These are phyloP conservation scores for Pseudonitzschia multistriata DNA, from an alignment of 108 stramenopile species.

Conservation along the genomic window DNA sequence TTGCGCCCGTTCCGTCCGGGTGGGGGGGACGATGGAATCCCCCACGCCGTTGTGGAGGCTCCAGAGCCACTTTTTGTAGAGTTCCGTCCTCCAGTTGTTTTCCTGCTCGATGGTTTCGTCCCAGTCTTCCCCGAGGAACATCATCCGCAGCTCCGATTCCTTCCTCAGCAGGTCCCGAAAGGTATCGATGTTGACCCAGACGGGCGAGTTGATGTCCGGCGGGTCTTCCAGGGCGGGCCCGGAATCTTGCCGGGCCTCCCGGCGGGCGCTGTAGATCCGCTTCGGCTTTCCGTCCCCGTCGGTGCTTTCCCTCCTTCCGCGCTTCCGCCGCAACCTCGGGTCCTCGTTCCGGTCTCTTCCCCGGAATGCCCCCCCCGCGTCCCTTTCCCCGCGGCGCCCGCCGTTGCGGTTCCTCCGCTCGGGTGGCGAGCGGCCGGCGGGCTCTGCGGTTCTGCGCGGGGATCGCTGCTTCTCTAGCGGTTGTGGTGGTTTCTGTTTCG, in stretches of 20 bases:
- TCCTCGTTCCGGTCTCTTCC: background rate
- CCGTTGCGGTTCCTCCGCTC: too few species aligned
- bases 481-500: too few species aligned
- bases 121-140: slow-evolving; percentile 64
- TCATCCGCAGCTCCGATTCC: slow-evolving; percentile 63
- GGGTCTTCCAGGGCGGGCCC: slow-evolving; percentile 21
- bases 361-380: background rate
- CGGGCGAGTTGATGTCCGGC: slow-evolving; percentile 48
- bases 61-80: slow-evolving; percentile 81
- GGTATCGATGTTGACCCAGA: slow-evolving; percentile 79
- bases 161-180: slow-evolving; percentile 65
- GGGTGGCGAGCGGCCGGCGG: too few species aligned
- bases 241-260: background rate
- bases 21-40: slow-evolving; percentile 42
- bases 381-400: too few species aligned
- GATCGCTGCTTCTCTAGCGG: too few species aligned
- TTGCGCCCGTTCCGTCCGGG: slow-evolving; percentile 28
- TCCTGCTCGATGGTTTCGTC: slow-evolving; percentile 68
- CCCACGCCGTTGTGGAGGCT: slow-evolving; percentile 69
- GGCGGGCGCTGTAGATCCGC: slow-evolving; percentile 20
- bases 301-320: background rate
- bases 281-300: background rate
- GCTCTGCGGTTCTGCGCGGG: background rate
- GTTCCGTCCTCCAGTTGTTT: slow-evolving; percentile 72
- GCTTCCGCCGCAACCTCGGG: background rate